Evolutionary conservation across 495 filamentous ascomycete species (phyloP).

Genomic region (Pseudoneurospora amorphoporcata): DNA sequence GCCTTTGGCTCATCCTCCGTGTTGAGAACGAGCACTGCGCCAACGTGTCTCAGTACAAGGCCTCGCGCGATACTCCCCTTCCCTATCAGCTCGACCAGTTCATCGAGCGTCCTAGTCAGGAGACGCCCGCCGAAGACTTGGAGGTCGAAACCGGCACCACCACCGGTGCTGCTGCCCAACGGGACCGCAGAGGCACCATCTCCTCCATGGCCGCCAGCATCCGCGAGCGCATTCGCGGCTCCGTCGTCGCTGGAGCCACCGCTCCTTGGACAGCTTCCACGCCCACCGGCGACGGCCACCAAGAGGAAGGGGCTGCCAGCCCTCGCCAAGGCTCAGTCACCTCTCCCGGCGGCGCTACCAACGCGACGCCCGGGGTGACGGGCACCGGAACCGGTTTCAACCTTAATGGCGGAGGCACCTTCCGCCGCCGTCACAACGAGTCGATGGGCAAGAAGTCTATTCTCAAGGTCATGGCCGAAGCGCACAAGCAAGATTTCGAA

Average conservation of each 20-base stretch:
- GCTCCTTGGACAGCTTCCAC: neutral
- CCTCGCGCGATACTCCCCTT: slow-evolving; percentile 67
- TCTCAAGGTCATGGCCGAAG: slow-evolving; percentile 49
- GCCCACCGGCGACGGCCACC: neutral
- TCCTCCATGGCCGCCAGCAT: neutral
- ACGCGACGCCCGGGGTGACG: neutral
- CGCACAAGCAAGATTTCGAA: slow-evolving; percentile 84
- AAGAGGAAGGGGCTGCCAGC: neutral
- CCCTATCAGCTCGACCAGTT: slow-evolving; percentile 56
- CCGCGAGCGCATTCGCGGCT: neutral
- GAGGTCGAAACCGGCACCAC: neutral
- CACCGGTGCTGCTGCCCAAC: neutral
- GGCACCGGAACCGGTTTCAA: neutral
- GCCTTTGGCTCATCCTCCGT: slow-evolving; percentile 83
- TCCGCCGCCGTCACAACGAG: slow-evolving; percentile 21
- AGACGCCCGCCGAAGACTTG: neutral
- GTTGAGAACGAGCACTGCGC: slow-evolving; percentile 95
- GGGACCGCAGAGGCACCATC: neutral
- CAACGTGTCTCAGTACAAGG: slow-evolving; percentile 77
- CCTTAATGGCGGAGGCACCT: slow-evolving; percentile 17
- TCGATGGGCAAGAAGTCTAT: slow-evolving; percentile 41
- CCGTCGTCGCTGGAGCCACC: neutral
- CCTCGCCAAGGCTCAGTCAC: neutral
- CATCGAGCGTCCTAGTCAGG: slow-evolving; percentile 18
- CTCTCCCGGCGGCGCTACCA: neutral